Percentiles rank a stretch among this genome's conserved stretches.
Evolutionary conservation across 2,329 filamentous ascomycete genomes (phyloP).

Genomic region (Drechslera avenae): DNA sequence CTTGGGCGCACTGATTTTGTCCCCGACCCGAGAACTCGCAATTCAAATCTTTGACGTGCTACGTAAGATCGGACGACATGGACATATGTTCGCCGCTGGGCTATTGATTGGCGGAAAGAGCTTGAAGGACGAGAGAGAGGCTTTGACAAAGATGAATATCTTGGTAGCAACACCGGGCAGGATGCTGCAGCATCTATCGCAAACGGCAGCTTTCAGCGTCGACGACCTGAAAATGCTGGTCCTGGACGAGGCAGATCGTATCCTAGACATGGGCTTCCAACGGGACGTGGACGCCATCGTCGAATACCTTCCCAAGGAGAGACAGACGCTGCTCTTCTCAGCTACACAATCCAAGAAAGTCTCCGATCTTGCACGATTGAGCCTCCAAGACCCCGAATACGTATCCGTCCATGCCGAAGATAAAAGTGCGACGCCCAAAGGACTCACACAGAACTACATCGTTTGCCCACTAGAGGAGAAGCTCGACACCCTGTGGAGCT

Average conservation of each 20-base stretch:
- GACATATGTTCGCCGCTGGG: conserved; percentile 87
- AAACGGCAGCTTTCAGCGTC: conserved; percentile 87
- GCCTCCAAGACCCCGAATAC: conserved; percentile 89
- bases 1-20: conserved; percentile 88
- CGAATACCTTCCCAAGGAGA: conserved; percentile 81
- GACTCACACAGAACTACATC: conserved; percentile 89
- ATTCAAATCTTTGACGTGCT: conserved; percentile 97
- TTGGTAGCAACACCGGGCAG: conserved; percentile 92
- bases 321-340: conserved; percentile 94
- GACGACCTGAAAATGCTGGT: conserved; percentile 92
- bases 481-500: conserved; percentile 88
- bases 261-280: conserved; percentile 98
- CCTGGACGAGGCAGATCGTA: conserved; percentile 92
- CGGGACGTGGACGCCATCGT: conserved; percentile 87
- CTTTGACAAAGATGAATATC: conserved; percentile 92
- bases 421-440: conserved; percentile 76
- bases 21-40: conserved; percentile 90
- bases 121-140: conserved; percentile 82
- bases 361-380: conserved; percentile 86
- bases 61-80: conserved; percentile 81
- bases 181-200: conserved; percentile 93
- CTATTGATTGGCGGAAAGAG: conserved; percentile 93
- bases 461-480: conserved; percentile 85
- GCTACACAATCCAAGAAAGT: conserved; percentile 96
- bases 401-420: conserved; percentile 90